Conservation (phyloP, 139 green algal genomes). For the Coelastrella sp. region DNA sequence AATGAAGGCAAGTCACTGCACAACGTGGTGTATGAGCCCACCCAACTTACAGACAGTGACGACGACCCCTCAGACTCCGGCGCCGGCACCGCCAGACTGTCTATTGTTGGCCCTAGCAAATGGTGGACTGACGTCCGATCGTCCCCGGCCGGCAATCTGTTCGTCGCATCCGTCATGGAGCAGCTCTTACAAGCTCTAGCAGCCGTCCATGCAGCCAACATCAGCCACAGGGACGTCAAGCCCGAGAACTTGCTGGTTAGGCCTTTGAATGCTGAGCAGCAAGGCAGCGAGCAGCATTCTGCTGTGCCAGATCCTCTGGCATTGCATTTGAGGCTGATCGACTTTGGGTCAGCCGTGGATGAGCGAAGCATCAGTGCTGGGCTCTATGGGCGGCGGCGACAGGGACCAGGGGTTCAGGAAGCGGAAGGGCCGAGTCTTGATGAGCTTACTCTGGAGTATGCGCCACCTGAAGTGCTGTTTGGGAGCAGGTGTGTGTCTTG, state of each 20-base stretch:
- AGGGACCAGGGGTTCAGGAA: background rate
- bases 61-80: background rate
- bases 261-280: background rate
- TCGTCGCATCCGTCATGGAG: slow-evolving; percentile 62
- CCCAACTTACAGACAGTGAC: background rate
- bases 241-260: slow-evolving; percentile 76
- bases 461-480: slow-evolving; percentile 79
- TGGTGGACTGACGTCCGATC: slow-evolving; percentile 70
- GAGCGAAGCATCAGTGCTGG: slow-evolving; percentile 23
- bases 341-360: slow-evolving; percentile 85
- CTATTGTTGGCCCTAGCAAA: slow-evolving; percentile 67
- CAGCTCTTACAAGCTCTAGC: slow-evolving; percentile 73
- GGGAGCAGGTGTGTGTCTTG: slow-evolving; percentile 35
- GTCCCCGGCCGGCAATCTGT: slow-evolving; percentile 7
- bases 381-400: background rate
- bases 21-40: slow-evolving; percentile 72
- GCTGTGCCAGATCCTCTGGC: background rate
- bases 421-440: slow-evolving; percentile 64
- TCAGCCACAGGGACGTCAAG: slow-evolving; percentile 84
- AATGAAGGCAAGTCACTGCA: slow-evolving; percentile 83
- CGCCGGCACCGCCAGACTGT: background rate
- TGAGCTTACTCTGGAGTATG: slow-evolving; percentile 82
- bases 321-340: slow-evolving; percentile 75
- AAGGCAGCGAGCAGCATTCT: background rate
- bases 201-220: slow-evolving; percentile 67